phyloP scores from a whole-genome alignment of 768 basidiomycete genomes.

The Exsudoporus frostii region DNA sequence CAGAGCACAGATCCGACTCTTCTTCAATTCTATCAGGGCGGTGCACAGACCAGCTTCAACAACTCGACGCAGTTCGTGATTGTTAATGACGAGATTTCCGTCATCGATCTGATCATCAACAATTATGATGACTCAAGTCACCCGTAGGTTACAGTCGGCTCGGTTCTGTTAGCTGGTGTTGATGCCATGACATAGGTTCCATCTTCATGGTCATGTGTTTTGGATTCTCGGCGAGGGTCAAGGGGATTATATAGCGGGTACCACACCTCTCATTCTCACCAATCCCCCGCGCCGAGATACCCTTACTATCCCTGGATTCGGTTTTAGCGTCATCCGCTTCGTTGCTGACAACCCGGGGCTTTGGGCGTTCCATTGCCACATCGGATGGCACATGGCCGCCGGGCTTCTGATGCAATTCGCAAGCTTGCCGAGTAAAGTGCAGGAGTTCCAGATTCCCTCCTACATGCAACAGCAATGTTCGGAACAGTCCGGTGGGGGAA shows the following conservation, averaged over 20 bases:
- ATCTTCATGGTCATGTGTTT: conserved; percentile 38
- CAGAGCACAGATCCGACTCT: conserved; percentile 28
- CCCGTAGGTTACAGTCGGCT: conserved; percentile 19
- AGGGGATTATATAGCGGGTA: conserved; percentile 31
- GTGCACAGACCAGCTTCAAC: conserved; percentile 27
- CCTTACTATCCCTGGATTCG: conserved; percentile 37
- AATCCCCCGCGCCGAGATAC: conserved; percentile 44
- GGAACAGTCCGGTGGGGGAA: conserved; percentile 27
- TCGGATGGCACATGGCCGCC: conserved; percentile 38
- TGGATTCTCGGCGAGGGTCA: conserved; percentile 36
- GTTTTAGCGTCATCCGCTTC: conserved; percentile 39
- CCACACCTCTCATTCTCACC: conserved; percentile 28
- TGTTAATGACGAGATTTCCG: conserved; percentile 24
- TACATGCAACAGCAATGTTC: conserved; percentile 34
- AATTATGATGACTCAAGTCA: conserved; percentile 31
- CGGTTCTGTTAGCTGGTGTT: background rate
- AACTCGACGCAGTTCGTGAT: conserved; percentile 24
- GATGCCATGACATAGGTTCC: conserved; percentile 26
- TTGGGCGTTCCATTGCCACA: conserved; percentile 47
- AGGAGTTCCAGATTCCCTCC: conserved; percentile 34
- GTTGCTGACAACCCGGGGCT: conserved; percentile 43
- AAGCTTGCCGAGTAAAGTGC: conserved; percentile 34
- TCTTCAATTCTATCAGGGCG: conserved; percentile 23
- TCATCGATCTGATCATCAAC: conserved; percentile 23
- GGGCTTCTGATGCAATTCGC: conserved; percentile 42